A percentile compares a stretch with the other conserved stretches of the same genome.
These are phyloP conservation scores for Terfezia claveryi DNA, from an alignment of 495 filamentous ascomycete species.

Conservation along the genomic window DNA sequence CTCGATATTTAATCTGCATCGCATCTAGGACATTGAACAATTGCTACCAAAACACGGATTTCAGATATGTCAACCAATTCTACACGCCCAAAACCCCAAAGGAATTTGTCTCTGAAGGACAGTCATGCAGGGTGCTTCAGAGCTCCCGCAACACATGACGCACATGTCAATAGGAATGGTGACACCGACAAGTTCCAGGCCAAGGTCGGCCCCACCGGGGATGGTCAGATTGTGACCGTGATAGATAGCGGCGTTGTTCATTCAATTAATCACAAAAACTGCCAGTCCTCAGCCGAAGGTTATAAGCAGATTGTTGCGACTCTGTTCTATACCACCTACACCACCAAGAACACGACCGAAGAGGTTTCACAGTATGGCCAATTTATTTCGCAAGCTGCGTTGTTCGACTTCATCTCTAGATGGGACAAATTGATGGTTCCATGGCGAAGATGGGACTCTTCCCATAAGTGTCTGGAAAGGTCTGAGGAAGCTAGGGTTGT, in stretches of 20 bases:
- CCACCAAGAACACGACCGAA: constrained; percentile 23
- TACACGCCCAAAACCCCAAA: no score
- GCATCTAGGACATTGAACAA: no score
- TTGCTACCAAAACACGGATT: no score
- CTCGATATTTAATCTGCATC: no score
- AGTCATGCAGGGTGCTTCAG: no score
- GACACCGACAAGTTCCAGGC: no score
- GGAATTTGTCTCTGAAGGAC: no score
- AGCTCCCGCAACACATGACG: no score
- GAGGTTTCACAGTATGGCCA: constrained; percentile 49
- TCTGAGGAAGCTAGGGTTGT: constrained; percentile 40
- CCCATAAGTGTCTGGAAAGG: constrained; percentile 49
- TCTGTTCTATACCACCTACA: constrained; percentile 40
- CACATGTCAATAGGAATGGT: no score
- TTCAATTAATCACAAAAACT: constrained; percentile 33
- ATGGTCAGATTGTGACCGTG: constrained; percentile 26
- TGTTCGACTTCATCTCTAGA: constrained; percentile 61
- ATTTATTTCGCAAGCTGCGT: constrained; percentile 37
- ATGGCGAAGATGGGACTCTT: constrained; percentile 21
- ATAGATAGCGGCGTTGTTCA: constrained; percentile 35
- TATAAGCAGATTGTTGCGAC: constrained; percentile 36
- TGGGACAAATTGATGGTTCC: constrained; percentile 37
- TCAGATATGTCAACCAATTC: no score
- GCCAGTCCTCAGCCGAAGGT: constrained; percentile 23
- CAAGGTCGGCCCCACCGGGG: constrained; percentile 16